Base-by-base conservation (phyloP, 345 rosid species). In the Hibiscus syriacus region DNA sequence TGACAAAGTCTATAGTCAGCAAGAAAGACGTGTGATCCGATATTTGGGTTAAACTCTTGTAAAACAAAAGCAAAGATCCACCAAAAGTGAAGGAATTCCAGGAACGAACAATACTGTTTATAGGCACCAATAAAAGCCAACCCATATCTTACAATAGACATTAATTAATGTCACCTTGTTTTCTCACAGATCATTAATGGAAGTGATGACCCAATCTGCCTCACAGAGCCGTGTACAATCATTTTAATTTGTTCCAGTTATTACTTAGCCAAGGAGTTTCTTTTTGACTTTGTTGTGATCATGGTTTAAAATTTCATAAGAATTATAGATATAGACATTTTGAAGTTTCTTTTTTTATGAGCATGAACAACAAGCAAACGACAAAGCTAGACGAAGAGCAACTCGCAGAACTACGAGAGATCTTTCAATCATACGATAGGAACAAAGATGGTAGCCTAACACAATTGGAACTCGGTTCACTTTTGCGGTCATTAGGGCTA, bases 401-500 rank as follows among this genome's bases (percentile, higher is more conserved):
- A 71, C 80, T 93, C 64, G 72, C 86, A 1, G 97, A 93, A 68
- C 84, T 93, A 11, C 90, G 88, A 2, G 90, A 90, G 50, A 88
- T 90, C 53, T 93, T 93, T 78, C 85, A 96, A 9, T 83, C 96
- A 7, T 93, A 90, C 32, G 98, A 93, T 61, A 77, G 88, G 70
- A 87, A 93, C 88, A 82, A 82, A 26, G 97, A 93, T 68, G 98
- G 98, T 0, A 86, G 96, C 76, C 74, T 93, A 52, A 93, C 98
- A 0, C 92, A 90, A 65, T 86, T 90, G 22, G 97, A 93, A 81
- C 80, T 93, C 5, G 94, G 94, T 29, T 93, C 97, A 12, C 85
- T 93, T 52, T 76, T 93, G 58, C 87, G 98, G 57, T 89, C 97
- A 0, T 76, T 93, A 0, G 89, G 92, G 4, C 72, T 93, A 26